These are phyloP conservation scores for Agrostemma githago DNA, from an alignment of 148 eudicot genomes.

Conservation along the genomic window DNA sequence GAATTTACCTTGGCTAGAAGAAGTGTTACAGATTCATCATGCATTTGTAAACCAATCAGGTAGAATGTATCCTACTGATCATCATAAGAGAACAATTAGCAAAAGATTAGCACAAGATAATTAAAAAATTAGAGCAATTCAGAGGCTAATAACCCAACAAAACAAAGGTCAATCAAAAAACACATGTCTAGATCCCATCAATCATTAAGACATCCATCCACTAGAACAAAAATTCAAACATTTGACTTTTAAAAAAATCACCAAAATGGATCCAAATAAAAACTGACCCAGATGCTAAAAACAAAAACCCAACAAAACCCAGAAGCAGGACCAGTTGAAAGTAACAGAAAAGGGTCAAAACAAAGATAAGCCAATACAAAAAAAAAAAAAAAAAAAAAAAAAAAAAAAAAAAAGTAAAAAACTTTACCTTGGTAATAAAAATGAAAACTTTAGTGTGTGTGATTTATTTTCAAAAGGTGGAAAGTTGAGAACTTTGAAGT, in stretches of 20 bases:
- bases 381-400: no score
- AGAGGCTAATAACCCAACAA: slow-evolving; percentile 19
- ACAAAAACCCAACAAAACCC: slow-evolving; percentile 36
- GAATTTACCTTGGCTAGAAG: not conserved
- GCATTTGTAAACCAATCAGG: slow-evolving; percentile 15
- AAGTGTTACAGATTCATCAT: slow-evolving; percentile 10
- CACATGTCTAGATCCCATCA: slow-evolving; percentile 52
- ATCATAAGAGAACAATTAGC: slow-evolving; percentile 30
- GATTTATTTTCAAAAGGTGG: not conserved
- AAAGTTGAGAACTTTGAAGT: not conserved
- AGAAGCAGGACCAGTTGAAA: slow-evolving; percentile 30
- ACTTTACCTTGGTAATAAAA: not conserved
- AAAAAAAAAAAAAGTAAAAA: no score
- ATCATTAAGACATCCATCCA: slow-evolving; percentile 29
- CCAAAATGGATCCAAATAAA: slow-evolving; percentile 21
- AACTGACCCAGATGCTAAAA: slow-evolving; percentile 38
- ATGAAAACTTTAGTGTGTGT: not conserved
- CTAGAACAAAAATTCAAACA: slow-evolving; percentile 27
- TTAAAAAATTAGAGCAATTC: slow-evolving; percentile 22
- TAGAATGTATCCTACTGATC: slow-evolving; percentile 25
- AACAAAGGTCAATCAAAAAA: slow-evolving; percentile 40
- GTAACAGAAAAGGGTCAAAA: not conserved
- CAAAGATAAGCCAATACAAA: no score
- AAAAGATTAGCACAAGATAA: slow-evolving; percentile 34
- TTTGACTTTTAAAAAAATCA: slow-evolving; percentile 24